phyloP scores from a whole-genome alignment of 805 yeast species.

The Scheffersomyces lignosus region DNA sequence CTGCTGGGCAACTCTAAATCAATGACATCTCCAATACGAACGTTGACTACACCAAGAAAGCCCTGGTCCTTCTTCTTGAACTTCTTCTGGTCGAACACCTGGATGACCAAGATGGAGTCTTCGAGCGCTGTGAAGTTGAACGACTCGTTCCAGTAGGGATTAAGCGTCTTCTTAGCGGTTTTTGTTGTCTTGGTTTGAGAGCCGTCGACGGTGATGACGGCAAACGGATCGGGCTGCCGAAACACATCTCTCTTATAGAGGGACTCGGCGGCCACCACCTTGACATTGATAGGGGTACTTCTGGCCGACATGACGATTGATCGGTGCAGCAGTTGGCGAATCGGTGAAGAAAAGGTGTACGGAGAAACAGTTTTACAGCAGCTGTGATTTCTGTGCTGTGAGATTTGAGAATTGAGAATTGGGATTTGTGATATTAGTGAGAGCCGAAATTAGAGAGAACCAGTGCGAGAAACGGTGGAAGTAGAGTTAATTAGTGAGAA shows the following conservation, averaged over 20 bases:
- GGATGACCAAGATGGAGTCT: constrained; percentile 84
- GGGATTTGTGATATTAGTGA: no score
- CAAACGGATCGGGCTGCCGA: constrained; percentile 97
- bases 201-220: constrained; percentile 96
- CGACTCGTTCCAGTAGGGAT: constrained; percentile 97
- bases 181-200: constrained; percentile 93
- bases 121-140: constrained; percentile 78
- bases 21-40: constrained; percentile 84
- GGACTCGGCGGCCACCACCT: constrained; percentile 93
- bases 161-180: constrained; percentile 88
- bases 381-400: constrained; percentile 1
- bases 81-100: constrained; percentile 95
- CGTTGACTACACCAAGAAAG: constrained; percentile 91
- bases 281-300: constrained; percentile 50
- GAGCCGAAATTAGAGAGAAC: no score
- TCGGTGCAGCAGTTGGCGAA: no score
- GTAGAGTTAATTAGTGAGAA: no score
- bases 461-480: no score
- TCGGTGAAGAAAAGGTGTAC: constrained; percentile 1
- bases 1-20: constrained; percentile 53
- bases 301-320: constrained; percentile 6
- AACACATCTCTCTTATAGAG: constrained; percentile 93
- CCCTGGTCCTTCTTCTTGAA: constrained; percentile 99
- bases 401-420: constrained; percentile 1
- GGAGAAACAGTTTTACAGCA: constrained; percentile 1